Evolutionary conservation across 2,329 filamentous ascomycete species (phyloP), one percentile per base, ranked within the genome.

Genomic region (Ophiostoma perfectum): DNA sequence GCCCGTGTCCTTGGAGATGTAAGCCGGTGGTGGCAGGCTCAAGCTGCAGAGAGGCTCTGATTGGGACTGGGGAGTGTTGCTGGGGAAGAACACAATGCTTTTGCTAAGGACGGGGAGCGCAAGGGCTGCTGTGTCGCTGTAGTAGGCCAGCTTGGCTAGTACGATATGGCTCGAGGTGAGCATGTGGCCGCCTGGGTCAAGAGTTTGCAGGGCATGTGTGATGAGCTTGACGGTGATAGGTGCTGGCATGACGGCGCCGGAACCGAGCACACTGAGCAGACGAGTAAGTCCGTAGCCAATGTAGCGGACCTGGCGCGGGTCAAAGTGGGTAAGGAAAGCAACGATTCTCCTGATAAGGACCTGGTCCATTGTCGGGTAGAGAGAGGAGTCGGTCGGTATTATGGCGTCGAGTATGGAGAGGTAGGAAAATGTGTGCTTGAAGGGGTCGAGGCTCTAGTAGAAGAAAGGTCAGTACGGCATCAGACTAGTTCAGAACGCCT

Each of bases 81-180:
- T 72, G 3, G 65, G 49, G 70, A 88, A 88, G 72, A 87, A 89
- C 70, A 90, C 83, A 69, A 91, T 87, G 67, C 85, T 81, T 70
- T 85, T 86, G 72, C 90, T 83, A 41, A 93, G 79, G 9, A 92
- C 81, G 3, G 82, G 82, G 5, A 90, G 78, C 2, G 84, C 86
- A 38, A 83, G 81, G 14, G 81, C 80, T 69, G 86, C 84, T 52
- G 76, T 76, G 72, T 84, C 78, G 44, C 83, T 81, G 66, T 84
- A 80, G 75, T 87, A 84, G 62, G 89, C 89, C 11, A 74, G 71
- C 52, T 65, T 68, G 62, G 71, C 70, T 11, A 74, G 70, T 5
- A 55, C 27, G 16, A 74, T 69, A 67, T 74, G 73, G 70, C 70
- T 72, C 16, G 73, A 73, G 16, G 73, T 74, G 44, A 74, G 64